Percentiles rank a stretch among this genome's conserved stretches.
These are phyloP conservation scores for Botrytis byssoidea DNA, from an alignment of 2,329 filamentous ascomycete genomes.

Conservation along the genomic window DNA sequence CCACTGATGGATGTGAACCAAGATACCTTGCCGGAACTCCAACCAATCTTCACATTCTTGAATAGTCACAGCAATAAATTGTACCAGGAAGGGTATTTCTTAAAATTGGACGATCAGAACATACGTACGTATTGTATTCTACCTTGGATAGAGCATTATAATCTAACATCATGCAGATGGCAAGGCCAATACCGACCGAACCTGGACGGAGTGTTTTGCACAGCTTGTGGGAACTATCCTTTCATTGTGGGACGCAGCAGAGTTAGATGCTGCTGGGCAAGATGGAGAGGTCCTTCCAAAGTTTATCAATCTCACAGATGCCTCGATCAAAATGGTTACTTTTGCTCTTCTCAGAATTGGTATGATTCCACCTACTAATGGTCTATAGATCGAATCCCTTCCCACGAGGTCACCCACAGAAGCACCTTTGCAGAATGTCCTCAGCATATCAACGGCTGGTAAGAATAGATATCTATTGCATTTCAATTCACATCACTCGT, in stretches of 20 bases:
- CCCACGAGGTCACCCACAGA: constrained; percentile 76
- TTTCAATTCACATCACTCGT: constrained; percentile 90
- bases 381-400: constrained; percentile 74
- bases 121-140: constrained; percentile 61
- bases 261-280: constrained; percentile 82
- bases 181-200: constrained; percentile 78
- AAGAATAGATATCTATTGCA: constrained; percentile 94
- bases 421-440: constrained; percentile 85
- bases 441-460: constrained; percentile 92
- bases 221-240: constrained; percentile 93
- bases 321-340: constrained; percentile 92
- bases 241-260: constrained; percentile 92
- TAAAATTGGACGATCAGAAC: constrained; percentile 95
- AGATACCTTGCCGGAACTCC: constrained; percentile 87
- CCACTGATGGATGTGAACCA: constrained; percentile 80
- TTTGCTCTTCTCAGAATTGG: constrained; percentile 26
- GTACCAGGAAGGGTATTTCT: constrained; percentile 96
- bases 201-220: constrained; percentile 95
- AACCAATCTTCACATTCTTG: constrained; percentile 89
- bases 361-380: constrained; percentile 32
- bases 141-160: not conserved
- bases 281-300: constrained; percentile 83
- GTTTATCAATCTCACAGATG: constrained; percentile 96
- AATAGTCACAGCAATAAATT: constrained; percentile 96
- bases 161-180: constrained; percentile 62